These are phyloP conservation scores for Hypomyces rosellus DNA, from an alignment of 2,329 filamentous ascomycete species.

Conservation along the genomic window DNA sequence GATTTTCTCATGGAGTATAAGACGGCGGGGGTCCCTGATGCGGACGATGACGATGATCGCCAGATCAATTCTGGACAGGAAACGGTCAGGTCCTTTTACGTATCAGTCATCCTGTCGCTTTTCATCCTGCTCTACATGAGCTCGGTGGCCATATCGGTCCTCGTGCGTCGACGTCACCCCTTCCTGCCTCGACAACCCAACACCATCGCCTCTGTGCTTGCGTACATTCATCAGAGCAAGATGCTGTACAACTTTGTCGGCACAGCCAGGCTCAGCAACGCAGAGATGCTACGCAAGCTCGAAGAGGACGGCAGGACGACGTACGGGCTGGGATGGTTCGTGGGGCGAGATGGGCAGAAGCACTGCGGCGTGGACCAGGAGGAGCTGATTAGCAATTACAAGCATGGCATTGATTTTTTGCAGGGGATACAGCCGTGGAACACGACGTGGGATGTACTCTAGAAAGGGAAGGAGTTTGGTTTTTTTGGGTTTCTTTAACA, in stretches of 20 bases:
- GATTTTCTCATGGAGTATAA: conserved; percentile 42
- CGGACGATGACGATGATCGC: conserved; percentile 6
- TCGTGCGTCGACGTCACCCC: conserved; percentile 55
- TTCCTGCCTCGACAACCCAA: conserved; percentile 74
- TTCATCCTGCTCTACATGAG: conserved; percentile 62
- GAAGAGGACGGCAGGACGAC: conserved; percentile 44
- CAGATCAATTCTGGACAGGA: conserved; percentile 49
- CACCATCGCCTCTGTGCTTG: conserved; percentile 69
- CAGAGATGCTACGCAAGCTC: conserved; percentile 56
- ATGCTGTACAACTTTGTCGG: conserved; percentile 73
- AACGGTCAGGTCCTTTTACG: conserved; percentile 58
- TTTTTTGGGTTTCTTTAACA: not conserved
- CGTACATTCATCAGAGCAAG: conserved; percentile 73
- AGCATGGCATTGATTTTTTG: conserved; percentile 51
- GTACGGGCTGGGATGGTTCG: conserved; percentile 74
- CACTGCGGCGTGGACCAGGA: conserved; percentile 77
- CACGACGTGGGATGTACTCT: conserved; percentile 33
- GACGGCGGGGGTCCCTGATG: not conserved
- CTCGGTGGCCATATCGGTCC: conserved; percentile 52
- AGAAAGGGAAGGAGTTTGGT: not conserved
- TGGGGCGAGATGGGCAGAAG: conserved; percentile 62
- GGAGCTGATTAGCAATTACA: conserved; percentile 59
- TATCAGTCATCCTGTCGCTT: conserved; percentile 55
- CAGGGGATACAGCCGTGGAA: conserved; percentile 48
- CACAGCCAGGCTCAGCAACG: conserved; percentile 56